Evolutionary conservation across 1,284 basidiomycete species (phyloP), one percentile per base, ranked within the genome.

Genomic region (Pholiota adiposa): DNA sequence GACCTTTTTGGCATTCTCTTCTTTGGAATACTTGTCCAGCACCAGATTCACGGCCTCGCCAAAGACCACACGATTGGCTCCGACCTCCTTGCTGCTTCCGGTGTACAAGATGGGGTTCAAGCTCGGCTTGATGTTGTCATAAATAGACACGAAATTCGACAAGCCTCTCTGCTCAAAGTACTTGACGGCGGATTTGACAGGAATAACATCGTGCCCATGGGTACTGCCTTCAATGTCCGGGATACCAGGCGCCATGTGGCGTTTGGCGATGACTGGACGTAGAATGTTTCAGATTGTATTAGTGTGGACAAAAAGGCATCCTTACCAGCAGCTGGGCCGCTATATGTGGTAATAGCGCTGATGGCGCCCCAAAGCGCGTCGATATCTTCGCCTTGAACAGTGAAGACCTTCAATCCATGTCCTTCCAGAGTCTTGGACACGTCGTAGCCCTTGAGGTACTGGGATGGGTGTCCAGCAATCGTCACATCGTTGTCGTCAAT

Each of bases 401-500:
- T 83, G 63, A 89, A 63, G 29, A 93, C 88, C 73, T 89, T 89
- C 64, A 94, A 79, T 3, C 92, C 92, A 64, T 94, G 92, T 2
- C 93, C 92, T 62, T 83, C 77, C 31, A 94, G 82, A 0, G 92
- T 93, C 79, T 87, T 86, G 27, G 74, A 71, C 46, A 93, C 72
- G 55, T 86, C 80, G 74, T 86, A 94, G 21, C 92, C 92, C 70
- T 87, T 87, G 66, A 94, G 82, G 71, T 94, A 94, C 58, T 92
- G 75, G 16, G 90, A 92, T 2, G 92, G 93, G 70, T 94, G 92
- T 0, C 91, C 92, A 29, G 92, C 87, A 61, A 94, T 94, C 7
- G 92, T 94, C 63, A 94, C 92, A 70, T 94, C 87, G 75, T 94
- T 94, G 74, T 94, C 92, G 66, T 94, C 92, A 65, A 94, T 88